Evolutionary conservation across 345 rosid species (phyloP), one percentile per base, ranked within the genome.

Genomic region (Capsella bursapastoris): DNA sequence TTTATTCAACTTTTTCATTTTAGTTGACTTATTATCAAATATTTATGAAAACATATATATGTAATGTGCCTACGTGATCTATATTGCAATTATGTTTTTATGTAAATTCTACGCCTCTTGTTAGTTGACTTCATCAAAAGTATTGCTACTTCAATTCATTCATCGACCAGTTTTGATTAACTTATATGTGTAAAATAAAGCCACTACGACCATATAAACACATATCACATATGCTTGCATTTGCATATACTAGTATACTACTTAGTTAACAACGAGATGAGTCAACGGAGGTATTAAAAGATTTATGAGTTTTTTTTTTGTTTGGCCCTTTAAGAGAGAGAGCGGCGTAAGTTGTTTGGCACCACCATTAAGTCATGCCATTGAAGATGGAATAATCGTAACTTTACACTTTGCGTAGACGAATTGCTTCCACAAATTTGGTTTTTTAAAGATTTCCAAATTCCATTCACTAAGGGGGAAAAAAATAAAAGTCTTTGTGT

Each of bases 331-430:
- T 47, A 35, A 53, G 71, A 55, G 43, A 52, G 55, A 62, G 59
- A 66, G 59, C 35, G 13, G 77, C 43, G 72, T 66, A 68, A 75
- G 79, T 75, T 64, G 74, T 68, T 75, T 68, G 65, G 75, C 79
- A 76, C 79, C 70, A 69, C 75, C 65, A 62, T 35, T 62, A 76
- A 76, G 69, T 75, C 79, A 61, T 75, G 15, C 55, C 70, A 62
- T 44, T 45, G 74, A 69, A 69, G 51, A 22, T 22, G 25, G 25
- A 52, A 76, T 47, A 61, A 76, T 75, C 74, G 15, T n/a, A 43
- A 69, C 65, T 69, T 76, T 69, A 52, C 79, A 76, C 79, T 76
- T 76, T 76, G 75, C 79, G 79, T 76, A 61, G 27, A 63, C 34
- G 4, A 75, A 68, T 52, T 61, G 73, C 64, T 75, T 75, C 70